Base-by-base conservation (phyloP, 768 basidiomycete species). In the Pisolithus tinctorius region DNA sequence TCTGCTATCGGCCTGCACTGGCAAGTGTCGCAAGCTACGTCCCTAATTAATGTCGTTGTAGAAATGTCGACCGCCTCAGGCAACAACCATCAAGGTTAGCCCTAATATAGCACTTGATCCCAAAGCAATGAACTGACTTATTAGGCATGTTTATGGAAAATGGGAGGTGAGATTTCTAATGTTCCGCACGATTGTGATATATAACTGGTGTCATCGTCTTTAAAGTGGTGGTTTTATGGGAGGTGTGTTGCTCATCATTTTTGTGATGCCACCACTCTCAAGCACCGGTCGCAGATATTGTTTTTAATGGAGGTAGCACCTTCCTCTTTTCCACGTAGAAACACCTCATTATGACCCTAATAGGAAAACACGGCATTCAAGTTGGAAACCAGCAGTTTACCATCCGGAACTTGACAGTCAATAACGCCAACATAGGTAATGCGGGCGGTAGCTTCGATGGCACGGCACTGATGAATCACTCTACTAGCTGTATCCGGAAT, bases 11-110 rank as follows among this genome's bases (percentile, higher is more conserved):
- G 83, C 17, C 69, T 89, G 26, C 86, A 89, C 55, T 89, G 86
- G 86, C 85, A 89, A 66, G 81, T 88, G 16, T 76, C 86, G 3
- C 86, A 89, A 63, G 79, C 82, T 2, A 88, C 86, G 0, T 84
- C 82, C 1, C 69, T 89, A 50, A 73, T 81, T 55, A 87, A 88
- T 60, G 76, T 89, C 45, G 74, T 79, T 10, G 74, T 88, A 45
- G 63, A 83, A 41, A 83, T 87, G 83, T 84, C 82, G 17, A 75
- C 76, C 8, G 77, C 73, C 20, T 37, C 73, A 23, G 74, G 77
- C 46, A 85, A 78, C 5, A 75, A 71, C 5, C 86, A 88, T 58
- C 80, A 82, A 73, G 84, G 83, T 81, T 65, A 60, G 34, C 11
- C 20, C 16, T 26, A 41, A 0, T n/a, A 36, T 31, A 29, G 41